Evolutionary conservation across 306 rosid species (phyloP), one percentile per base, ranked within the genome.

Genomic region (Vicia villosa): DNA sequence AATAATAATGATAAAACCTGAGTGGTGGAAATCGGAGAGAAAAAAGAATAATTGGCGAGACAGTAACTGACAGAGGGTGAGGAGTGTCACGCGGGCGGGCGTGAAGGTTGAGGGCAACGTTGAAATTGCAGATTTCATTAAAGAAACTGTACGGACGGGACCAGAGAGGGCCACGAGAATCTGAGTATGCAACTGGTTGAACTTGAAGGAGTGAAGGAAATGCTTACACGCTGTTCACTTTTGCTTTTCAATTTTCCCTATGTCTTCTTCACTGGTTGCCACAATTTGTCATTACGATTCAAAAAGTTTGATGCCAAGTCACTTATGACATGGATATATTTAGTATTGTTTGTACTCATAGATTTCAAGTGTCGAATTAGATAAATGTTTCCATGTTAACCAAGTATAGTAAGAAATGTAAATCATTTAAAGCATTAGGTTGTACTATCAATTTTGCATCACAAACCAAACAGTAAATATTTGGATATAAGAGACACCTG

Each of bases 141-240:
- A 75, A 58, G 54, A 74, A 43, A 67, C 6, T 24, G 69, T 67
- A 75, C 63, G 74, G 58, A 77, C 9, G n/a, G 66, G 81, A 17
- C 76, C 76, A 63, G 43, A 12, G 1, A 13, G 16, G 17, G 63
- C 20, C 76, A 47, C 41, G 17, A 49, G 50, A 72, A 47, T 15
- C 5, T 6, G 70, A n/a, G 40, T 21, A 20, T 59, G 10, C 20
- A 42, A 40, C 28, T 22, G 24, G 32, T 14, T 7, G 21, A n/a
- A 43, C 30, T 43, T 6, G 20, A n/a, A 46, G 52, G 17, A 24
- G 47, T 58, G 69, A 47, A 76, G 16, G 65, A 51, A 12, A 14
- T 9, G 19, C 9, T 49, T 22, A 37, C 70, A 73, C 63, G 54
- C 55, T 62, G 4, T 50, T 34, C 76, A 15, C 26, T 7, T 47